phyloP scores from a whole-genome alignment of 2,329 filamentous ascomycete species.

The Dactylella cylindrospora region DNA sequence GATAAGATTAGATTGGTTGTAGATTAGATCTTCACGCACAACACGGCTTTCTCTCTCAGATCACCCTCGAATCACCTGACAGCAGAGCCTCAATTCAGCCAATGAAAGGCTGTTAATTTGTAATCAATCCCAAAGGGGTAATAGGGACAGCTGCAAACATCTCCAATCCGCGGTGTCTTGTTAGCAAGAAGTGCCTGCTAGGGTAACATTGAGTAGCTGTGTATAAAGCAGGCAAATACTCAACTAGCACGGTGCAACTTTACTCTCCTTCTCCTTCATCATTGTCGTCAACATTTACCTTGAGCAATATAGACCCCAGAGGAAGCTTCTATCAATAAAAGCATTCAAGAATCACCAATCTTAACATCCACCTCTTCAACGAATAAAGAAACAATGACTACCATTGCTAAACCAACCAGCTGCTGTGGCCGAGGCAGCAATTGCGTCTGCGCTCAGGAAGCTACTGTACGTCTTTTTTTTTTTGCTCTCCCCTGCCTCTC shows the following conservation, averaged over 20 bases:
- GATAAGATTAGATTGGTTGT: slow-evolving; percentile 40
- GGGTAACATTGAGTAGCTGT: background rate
- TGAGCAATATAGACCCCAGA: too few relatives aligned
- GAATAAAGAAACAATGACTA: background rate
- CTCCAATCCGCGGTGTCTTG: background rate
- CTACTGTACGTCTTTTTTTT: slow-evolving; percentile 20
- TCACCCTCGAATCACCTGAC: background rate
- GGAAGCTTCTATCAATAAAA: slow-evolving; percentile 6
- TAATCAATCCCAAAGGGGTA: slow-evolving; percentile 11
- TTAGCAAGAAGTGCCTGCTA: too few relatives aligned
- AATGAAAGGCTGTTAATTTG: slow-evolving; percentile 12
- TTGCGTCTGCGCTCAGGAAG: slow-evolving; percentile 39
- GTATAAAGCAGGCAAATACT: slow-evolving; percentile 37
- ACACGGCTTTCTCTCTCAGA: too few relatives aligned
- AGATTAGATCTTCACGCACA: slow-evolving; percentile 31
- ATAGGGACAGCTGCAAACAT: slow-evolving; percentile 21
- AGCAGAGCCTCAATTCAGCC: background rate
- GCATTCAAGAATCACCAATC: background rate
- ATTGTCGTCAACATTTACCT: too few relatives aligned
- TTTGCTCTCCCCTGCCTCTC: too few relatives aligned
- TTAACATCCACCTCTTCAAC: background rate
- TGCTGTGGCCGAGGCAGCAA: slow-evolving; percentile 35
- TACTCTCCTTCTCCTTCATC: too few relatives aligned
- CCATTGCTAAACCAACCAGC: slow-evolving; percentile 37
- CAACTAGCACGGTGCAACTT: too few relatives aligned